phyloP scores from a whole-genome alignment of 139 green algal species.

The Chlorella sp. region DNA sequence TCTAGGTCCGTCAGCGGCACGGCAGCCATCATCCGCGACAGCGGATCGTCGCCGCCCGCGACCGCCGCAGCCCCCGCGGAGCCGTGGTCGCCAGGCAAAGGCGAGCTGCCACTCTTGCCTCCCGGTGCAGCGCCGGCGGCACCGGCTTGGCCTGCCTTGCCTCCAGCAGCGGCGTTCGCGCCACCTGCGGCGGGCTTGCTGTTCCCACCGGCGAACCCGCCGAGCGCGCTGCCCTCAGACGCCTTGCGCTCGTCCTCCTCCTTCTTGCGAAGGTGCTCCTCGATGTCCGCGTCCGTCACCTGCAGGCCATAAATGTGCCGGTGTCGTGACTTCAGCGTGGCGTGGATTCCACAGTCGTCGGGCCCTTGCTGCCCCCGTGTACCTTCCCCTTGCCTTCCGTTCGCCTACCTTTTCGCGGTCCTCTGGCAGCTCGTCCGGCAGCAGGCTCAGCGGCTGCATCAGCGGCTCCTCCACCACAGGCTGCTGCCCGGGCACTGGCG shows the following conservation, averaged over 20 bases:
- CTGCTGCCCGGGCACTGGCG: not conserved
- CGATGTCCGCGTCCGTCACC: slow-evolving; percentile 32
- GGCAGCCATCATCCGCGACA: slow-evolving; percentile 32
- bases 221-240: slow-evolving; percentile 19
- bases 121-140: slow-evolving; percentile 3
- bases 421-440: slow-evolving; percentile 41
- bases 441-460: slow-evolving; percentile 3
- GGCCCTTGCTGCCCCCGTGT: no score
- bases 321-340: no score
- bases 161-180: not conserved
- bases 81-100: not conserved
- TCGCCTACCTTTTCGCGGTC: slow-evolving; percentile 20
- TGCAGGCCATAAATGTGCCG: no score
- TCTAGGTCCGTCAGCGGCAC: slow-evolving; percentile 31
- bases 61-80: not conserved
- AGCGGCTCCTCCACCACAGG: not conserved
- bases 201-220: slow-evolving; percentile 20
- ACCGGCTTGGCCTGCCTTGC: not conserved
- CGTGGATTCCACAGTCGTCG: no score
- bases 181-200: not conserved
- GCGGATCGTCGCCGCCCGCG: slow-evolving; percentile 12
- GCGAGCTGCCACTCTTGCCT: no score
- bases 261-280: slow-evolving; percentile 21
- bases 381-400: not conserved
- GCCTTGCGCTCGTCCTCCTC: slow-evolving; percentile 31